Evolutionary conservation across 306 rosid species (phyloP), one percentile per base, ranked within the genome.

Genomic region (Trichosanthes cucumerina): DNA sequence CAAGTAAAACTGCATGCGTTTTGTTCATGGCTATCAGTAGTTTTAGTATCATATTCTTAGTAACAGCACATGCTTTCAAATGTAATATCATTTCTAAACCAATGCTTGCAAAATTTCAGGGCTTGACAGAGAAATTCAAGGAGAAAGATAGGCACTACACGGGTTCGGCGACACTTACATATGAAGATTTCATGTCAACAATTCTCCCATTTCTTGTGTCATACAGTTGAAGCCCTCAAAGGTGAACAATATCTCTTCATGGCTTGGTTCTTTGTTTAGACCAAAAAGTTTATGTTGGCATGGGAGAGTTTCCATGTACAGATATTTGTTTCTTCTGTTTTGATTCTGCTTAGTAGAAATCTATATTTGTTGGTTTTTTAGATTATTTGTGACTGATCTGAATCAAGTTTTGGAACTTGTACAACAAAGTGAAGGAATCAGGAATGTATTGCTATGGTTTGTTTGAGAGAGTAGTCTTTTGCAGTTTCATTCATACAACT

Each of bases 121-220:
- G 98, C 24, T 82, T 92, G 83, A 94, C 98, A 1, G 98, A 94
- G 52, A 90, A 88, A 39, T 94, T 94, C 59, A 94, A 92, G 83
- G 95, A 88, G 90, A 94, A 90, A 86, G 98, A 92, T 86, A 75
- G 28, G 10, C 85, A 81, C 56, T 85, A 79, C 72, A 73, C 87
- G 0, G 98, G 98, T 70, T 83, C 93, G 0, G 98, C 98, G 31
- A 88, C 87, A 9, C 81, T 92, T 33, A 50, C 84, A 34, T 90
- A 94, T 44, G 90, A 94, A 4, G 66, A 79, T 9, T 94, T 94
- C 79, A 90, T 94, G 98, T 80, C 93, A 2, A 85, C 83, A 85
- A 90, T 92, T 81, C 82, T 92, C 79, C 98, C 98, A 43, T 94
- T 94, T 88, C 86, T 94, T 76, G 90, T 88, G 79, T 83, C 96